Percentiles rank a stretch among this genome's conserved stretches.
Evolutionary conservation across 495 filamentous ascomycete species (phyloP).

Genomic region (Filosporella fistucella): DNA sequence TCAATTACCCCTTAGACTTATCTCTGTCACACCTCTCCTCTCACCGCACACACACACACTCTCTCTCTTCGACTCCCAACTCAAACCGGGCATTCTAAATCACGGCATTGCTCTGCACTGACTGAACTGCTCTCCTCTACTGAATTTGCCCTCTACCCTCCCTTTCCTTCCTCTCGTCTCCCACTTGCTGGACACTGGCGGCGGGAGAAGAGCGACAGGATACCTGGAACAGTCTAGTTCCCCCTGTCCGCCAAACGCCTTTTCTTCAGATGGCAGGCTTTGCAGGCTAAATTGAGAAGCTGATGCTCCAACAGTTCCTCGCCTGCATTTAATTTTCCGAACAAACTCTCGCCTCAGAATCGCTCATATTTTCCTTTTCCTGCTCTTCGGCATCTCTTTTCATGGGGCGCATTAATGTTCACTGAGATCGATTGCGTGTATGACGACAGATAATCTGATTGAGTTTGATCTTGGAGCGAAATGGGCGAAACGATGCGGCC

Average conservation of each 20-base stretch:
- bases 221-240: constrained; percentile 11
- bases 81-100: background rate
- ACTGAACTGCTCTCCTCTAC: background rate
- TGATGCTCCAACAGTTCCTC: too few species aligned
- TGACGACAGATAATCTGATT: constrained; percentile 2
- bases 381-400: too few species aligned
- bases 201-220: constrained; percentile 21
- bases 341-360: too few species aligned
- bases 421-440: constrained; percentile 8
- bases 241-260: too few species aligned
- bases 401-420: constrained; percentile 1
- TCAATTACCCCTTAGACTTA: too few species aligned
- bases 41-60: background rate
- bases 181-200: constrained; percentile 19
- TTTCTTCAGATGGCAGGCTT: too few species aligned
- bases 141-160: background rate
- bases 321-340: too few species aligned
- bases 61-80: background rate
- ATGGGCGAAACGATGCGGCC: too few species aligned
- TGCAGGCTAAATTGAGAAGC: too few species aligned
- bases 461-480: too few species aligned
- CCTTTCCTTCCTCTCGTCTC: constrained; percentile 16
- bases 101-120: background rate
- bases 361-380: too few species aligned
- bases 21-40: background rate